Base-by-base conservation (phyloP, 192 early-diverging fungal species). In the Phycomyces blakesleeanus region DNA sequence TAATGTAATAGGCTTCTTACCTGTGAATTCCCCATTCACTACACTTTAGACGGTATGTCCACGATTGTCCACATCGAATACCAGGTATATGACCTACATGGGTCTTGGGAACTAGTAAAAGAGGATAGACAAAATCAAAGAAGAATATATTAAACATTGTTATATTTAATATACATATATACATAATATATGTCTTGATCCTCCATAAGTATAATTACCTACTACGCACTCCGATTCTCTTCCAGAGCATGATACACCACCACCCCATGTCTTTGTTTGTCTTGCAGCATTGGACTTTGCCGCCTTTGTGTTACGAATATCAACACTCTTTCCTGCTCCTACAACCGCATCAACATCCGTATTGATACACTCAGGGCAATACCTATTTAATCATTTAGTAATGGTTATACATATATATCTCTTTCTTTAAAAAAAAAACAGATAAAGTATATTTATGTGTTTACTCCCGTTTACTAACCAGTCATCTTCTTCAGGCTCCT, bases 41-140 rank as follows among this genome's bases (percentile, higher is more conserved):
- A 11, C 64, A 64, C 26, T 77, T 67, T 16, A 80, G 64, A n/a
- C 85, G 73, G 54, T 59, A 80, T 34, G 34, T 27, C 84, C 85
- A 87, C n/a, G 64, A 62, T 52, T 81, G 78, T 0, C 85, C 85
- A 34, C 83, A 79, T 40, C 75, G 69, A 9, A 87, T 71, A 41
- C 85, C 84, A 12, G 85, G 84, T 52, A 87, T 85, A 14, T 74
- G 56, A 0, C 84, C 85, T 9, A 77, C 51, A 47, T 85, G 80
- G 26, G 72, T 57, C 12, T 65, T 72, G 8, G 59, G 40, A 1
- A 85, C 83, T 55, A 79, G 68, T 0, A 62, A 74, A 34, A 71
- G 24, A 15, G 76, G 0, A 66, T 73, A 14, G 37, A 44, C n/a
- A n/a, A n/a, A n/a, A n/a, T n/a, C n/a, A n/a, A n/a, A n/a, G n/a